Evolutionary conservation across 2,329 filamentous ascomycete species (phyloP), one percentile per base, ranked within the genome.

Genomic region (Stagonosporopsis rhizophila): DNA sequence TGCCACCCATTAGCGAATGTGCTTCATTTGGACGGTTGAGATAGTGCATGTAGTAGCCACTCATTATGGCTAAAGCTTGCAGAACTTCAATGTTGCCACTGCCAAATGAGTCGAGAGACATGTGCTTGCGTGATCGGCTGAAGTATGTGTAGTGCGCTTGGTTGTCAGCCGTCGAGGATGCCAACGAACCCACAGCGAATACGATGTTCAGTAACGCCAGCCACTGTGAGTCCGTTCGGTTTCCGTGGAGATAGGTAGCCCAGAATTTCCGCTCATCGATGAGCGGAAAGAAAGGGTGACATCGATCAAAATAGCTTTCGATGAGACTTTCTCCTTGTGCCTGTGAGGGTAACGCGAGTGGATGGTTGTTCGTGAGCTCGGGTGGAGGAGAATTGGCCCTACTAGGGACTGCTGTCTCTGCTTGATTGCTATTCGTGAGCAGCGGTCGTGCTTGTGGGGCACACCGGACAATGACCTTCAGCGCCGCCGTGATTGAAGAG

Each of bases 41-140:
- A 68, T 92, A 92, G 73, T 92, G 89, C 52, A 91, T 83, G 70
- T 92, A 92, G 76, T 87, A 90, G 25, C 89, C 89, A 37, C 88
- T 88, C 65, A 91, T 86, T 23, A 92, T 80, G 2, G 86, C 85
- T 15, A 92, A 75, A 1, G 89, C 87, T 69, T 92, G 89, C 2
- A 92, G 81, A 0, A 85, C 89, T 72, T 92, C 89, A n/a, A 92
- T 79, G 64, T 89, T 86, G 40, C 87, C 87, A 64, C 86, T 88
- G 2, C 87, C 88, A 49, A 91, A 85, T 2, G 85, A 85, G 60
- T 89, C 88, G 58, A 92, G 79, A 7, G 81, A 83, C 9, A 92
- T 77, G 65, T 90, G 83, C 52, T 86, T 83, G 76, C 88, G 88
- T 17, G 88, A 87, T 25, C 85, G 82, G 62, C 83, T 84, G 75